phyloP scores from a whole-genome alignment of 2,329 filamentous ascomycete species.

The Nothomitra cinnamomea region DNA sequence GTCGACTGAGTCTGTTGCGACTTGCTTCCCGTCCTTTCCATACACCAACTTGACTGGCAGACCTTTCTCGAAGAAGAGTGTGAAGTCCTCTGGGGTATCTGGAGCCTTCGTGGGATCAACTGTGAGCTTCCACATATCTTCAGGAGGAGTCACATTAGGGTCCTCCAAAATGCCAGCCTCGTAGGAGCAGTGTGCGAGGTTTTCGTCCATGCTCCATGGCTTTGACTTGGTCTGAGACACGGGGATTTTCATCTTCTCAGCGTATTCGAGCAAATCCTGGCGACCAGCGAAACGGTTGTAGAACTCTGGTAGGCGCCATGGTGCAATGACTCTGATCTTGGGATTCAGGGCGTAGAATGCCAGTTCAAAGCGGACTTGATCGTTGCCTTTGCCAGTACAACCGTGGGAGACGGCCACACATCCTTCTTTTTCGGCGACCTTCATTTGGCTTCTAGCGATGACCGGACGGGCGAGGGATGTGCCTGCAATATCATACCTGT shows the following conservation, averaged over 20 bases:
- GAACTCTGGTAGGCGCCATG: slow-evolving; percentile 31
- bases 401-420: slow-evolving; percentile 28
- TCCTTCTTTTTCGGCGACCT: slow-evolving; percentile 24
- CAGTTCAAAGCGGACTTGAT: slow-evolving; percentile 31
- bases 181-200: slow-evolving; percentile 62
- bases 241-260: slow-evolving; percentile 28
- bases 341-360: slow-evolving; percentile 31
- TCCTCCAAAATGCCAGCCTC: slow-evolving; percentile 56
- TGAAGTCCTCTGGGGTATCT: slow-evolving; percentile 53
- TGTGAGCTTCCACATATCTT: slow-evolving; percentile 68
- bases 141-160: slow-evolving; percentile 45
- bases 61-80: slow-evolving; percentile 55
- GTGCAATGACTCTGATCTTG: slow-evolving; percentile 30
- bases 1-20: slow-evolving; percentile 49
- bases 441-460: slow-evolving; percentile 28
- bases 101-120: slow-evolving; percentile 52
- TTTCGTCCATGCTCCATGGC: slow-evolving; percentile 39
- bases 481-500: slow-evolving; percentile 8
- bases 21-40: slow-evolving; percentile 20
- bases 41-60: slow-evolving; percentile 51
- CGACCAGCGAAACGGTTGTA: slow-evolving; percentile 31
- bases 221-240: slow-evolving; percentile 28
- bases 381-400: slow-evolving; percentile 29
- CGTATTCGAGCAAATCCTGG: slow-evolving; percentile 31
- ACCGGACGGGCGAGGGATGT: slow-evolving; percentile 26